A percentile compares a stretch with the other conserved stretches of the same genome.
These are phyloP conservation scores for Globisporangium viniferum DNA, from an alignment of 352 stramenopile genomes.

Conservation along the genomic window DNA sequence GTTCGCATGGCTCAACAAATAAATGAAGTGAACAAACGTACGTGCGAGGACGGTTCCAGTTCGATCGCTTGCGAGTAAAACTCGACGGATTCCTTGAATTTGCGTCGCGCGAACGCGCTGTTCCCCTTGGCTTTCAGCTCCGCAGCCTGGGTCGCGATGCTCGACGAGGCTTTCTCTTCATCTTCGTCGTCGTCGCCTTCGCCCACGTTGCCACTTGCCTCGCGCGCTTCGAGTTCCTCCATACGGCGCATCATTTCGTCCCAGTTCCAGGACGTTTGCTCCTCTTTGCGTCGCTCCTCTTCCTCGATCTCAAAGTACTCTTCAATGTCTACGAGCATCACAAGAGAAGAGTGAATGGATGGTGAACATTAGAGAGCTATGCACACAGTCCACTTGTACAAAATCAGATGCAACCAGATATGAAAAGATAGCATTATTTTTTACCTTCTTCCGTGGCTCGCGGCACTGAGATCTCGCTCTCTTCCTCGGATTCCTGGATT, in stretches of 20 bases:
- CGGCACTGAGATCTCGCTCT: constrained; percentile 54
- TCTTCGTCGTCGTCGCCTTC: constrained; percentile 23
- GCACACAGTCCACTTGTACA: not conserved
- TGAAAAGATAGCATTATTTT: not conserved
- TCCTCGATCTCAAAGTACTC: constrained; percentile 86
- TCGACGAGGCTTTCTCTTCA: constrained; percentile 24
- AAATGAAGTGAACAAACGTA: constrained; percentile 22
- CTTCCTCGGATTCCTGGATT: constrained; percentile 78
- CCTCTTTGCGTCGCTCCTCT: constrained; percentile 60
- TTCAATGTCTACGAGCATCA: constrained; percentile 45
- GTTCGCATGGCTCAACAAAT: not conserved
- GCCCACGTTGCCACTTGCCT: constrained; percentile 35
- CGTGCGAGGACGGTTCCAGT: constrained; percentile 64
- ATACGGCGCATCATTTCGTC: constrained; percentile 86
- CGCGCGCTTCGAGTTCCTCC: constrained; percentile 73
- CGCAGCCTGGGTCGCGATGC: constrained; percentile 10
- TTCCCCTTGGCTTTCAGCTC: constrained; percentile 77
- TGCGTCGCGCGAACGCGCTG: constrained; percentile 60
- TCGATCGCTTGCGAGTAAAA: constrained; percentile 90
- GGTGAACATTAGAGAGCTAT: not conserved
- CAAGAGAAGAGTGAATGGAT: not conserved
- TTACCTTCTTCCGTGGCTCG: constrained; percentile 61
- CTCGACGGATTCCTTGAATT: constrained; percentile 76
- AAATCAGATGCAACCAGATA: not conserved
- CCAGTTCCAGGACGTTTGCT: constrained; percentile 65